Percentiles rank a stretch among this genome's conserved stretches.
Conservation (phyloP, 768 basidiomycete genomes). For the Russula olivacea region DNA sequence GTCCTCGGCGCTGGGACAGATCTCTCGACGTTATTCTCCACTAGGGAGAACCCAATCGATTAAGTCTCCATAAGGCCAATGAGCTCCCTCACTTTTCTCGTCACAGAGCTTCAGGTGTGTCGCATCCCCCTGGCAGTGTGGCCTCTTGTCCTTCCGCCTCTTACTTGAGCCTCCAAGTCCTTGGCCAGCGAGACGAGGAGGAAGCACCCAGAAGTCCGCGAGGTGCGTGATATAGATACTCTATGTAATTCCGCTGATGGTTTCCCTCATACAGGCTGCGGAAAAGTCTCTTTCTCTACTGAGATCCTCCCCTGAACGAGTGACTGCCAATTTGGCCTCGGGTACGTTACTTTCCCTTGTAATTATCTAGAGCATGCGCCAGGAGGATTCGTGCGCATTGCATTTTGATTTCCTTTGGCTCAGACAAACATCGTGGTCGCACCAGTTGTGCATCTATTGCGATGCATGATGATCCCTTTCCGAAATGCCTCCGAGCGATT, state of each 20-base stretch:
- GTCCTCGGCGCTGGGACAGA: too few relatives aligned
- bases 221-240: conserved; percentile 45
- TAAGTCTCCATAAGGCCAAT: conserved; percentile 31
- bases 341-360: conserved; percentile 38
- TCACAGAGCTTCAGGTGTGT: conserved; percentile 66
- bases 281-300: conserved; percentile 82
- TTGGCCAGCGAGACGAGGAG: conserved; percentile 83
- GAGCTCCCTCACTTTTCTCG: conserved; percentile 65
- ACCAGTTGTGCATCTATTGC: neutral
- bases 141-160: neutral
- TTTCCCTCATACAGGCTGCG: conserved; percentile 49
- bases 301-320: conserved; percentile 76
- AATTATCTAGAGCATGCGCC: neutral
- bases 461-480: neutral
- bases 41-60: neutral
- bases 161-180: conserved; percentile 43
- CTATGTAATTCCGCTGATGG: neutral
- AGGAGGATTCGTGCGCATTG: too few relatives aligned
- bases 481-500: neutral
- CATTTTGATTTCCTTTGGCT: neutral
- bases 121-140: neutral
- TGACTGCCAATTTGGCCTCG: conserved; percentile 62
- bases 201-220: conserved; percentile 89
- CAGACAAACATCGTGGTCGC: neutral
- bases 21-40: neutral